These are phyloP conservation scores for Gloeophyllum trabeum DNA, from an alignment of 768 basidiomycete genomes.

Conservation along the genomic window DNA sequence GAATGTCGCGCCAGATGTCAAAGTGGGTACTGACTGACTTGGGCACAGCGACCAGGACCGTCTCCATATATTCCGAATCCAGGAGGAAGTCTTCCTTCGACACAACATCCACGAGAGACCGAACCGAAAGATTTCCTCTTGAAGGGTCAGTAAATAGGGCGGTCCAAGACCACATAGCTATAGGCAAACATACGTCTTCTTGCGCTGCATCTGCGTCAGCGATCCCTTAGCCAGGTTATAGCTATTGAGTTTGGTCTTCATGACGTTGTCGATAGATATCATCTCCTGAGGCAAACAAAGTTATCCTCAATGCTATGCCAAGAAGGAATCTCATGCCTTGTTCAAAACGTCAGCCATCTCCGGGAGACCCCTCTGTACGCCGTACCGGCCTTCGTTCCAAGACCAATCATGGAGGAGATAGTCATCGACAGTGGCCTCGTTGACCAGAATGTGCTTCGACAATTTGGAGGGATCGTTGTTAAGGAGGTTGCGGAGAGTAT, in stretches of 20 bases:
- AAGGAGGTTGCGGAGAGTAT: conserved; percentile 81
- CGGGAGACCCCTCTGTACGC: conserved; percentile 64
- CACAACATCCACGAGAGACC: conserved; percentile 79
- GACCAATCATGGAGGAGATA: conserved; percentile 77
- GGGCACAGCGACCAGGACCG: conserved; percentile 86
- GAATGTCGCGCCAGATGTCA: too few relatives aligned
- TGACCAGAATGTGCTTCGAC: conserved; percentile 64
- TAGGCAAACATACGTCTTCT: conserved; percentile 63
- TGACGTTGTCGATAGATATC: conserved; percentile 85
- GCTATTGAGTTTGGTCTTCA: conserved; percentile 83
- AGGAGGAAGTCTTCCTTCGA: conserved; percentile 70
- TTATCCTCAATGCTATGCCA: not conserved
- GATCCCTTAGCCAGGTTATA: conserved; percentile 95
- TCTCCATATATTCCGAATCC: conserved; percentile 92
- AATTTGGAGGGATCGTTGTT: conserved; percentile 79
- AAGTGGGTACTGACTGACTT: conserved; percentile 43
- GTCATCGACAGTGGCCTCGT: conserved; percentile 69
- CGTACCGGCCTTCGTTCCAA: conserved; percentile 93
- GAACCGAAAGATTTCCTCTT: conserved; percentile 92
- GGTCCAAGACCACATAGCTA: conserved; percentile 2
- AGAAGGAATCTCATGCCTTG: conserved; percentile 46
- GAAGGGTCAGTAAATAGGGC: conserved; percentile 3
- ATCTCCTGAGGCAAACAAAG: conserved; percentile 48
- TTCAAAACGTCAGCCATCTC: conserved; percentile 80
- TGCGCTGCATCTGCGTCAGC: conserved; percentile 85